Evolutionary conservation across 441 rosid species (phyloP).

Genomic region (Corymbia citriodora): DNA sequence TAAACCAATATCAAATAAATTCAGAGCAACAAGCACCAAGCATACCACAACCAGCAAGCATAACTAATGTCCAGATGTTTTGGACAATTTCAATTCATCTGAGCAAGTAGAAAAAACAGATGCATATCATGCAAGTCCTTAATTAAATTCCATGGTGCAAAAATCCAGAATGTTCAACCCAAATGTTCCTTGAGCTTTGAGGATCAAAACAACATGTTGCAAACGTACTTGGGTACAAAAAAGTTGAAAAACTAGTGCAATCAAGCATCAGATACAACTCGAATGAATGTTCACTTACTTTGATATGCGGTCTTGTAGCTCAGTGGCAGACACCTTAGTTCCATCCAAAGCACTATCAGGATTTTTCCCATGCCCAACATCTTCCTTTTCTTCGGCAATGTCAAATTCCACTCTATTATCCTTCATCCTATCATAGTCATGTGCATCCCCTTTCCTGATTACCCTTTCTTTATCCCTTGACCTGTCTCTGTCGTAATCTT

Average conservation of each 20-base stretch:
- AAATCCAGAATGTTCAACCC: not conserved
- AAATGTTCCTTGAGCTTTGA: not conserved
- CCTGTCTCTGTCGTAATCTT: constrained; percentile 41
- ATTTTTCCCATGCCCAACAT: constrained; percentile 23
- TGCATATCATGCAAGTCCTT: not conserved
- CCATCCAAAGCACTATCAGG: constrained; percentile 27
- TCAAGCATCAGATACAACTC: not conserved
- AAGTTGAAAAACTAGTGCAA: not conserved
- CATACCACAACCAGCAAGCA: not conserved
- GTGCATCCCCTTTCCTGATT: constrained; percentile 24
- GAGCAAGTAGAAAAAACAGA: not conserved
- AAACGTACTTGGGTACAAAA: not conserved
- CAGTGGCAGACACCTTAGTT: constrained; percentile 25
- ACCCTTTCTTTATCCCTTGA: constrained; percentile 38
- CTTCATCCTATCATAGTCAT: constrained; percentile 25
- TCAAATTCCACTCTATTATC: constrained; percentile 22
- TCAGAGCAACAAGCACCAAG: not conserved
- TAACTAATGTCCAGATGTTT: not conserved
- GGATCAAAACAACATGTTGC: not conserved
- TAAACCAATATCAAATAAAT: not conserved
- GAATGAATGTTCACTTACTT: constrained; percentile 37
- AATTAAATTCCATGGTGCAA: not conserved
- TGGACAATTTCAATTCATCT: not conserved
- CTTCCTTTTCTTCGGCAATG: constrained; percentile 33
- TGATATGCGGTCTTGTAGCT: constrained; percentile 54